A percentile compares a stretch with the other conserved stretches of the same genome.
phyloP scores from a whole-genome alignment of 2,329 filamentous ascomycete genomes.

The Paracoccidioides lutzii region DNA sequence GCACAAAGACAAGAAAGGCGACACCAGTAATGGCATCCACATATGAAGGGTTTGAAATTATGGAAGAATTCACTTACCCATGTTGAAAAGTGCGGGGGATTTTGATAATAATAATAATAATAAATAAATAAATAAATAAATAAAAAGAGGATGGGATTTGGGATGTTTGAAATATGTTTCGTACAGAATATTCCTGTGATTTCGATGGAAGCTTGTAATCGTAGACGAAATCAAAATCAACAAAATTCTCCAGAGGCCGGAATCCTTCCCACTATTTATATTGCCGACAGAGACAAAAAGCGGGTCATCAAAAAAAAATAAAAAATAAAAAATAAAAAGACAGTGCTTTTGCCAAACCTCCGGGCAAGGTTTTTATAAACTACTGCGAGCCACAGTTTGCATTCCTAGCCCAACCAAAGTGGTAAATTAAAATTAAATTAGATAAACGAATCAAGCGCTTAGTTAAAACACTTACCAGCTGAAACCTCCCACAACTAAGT shows the following conservation, averaged over 20 bases:
- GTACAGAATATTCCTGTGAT: background rate
- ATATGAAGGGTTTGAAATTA: background rate
- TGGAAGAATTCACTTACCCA: background rate
- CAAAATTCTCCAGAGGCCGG: background rate
- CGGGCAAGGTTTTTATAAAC: too few species aligned
- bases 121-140: too few species aligned
- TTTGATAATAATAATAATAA: background rate
- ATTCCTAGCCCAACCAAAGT: background rate
- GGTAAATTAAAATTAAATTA: background rate
- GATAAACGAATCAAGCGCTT: background rate
- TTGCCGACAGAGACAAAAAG: background rate
- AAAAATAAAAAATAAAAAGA: background rate
- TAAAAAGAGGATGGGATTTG: too few species aligned
- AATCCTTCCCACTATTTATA: background rate
- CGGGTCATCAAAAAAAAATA: background rate
- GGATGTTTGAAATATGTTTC: background rate
- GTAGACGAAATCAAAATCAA: background rate
- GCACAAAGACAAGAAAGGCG: background rate
- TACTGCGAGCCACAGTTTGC: background rate
- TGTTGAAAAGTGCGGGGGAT: slow-evolving; percentile 2
- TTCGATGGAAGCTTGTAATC: background rate
- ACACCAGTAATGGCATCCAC: background rate
- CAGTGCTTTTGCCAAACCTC: background rate
- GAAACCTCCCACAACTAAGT: background rate
- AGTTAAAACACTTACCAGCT: background rate